Evolutionary conservation across 768 basidiomycete genomes (phyloP).

Genomic region (Termitomyces sp.): DNA sequence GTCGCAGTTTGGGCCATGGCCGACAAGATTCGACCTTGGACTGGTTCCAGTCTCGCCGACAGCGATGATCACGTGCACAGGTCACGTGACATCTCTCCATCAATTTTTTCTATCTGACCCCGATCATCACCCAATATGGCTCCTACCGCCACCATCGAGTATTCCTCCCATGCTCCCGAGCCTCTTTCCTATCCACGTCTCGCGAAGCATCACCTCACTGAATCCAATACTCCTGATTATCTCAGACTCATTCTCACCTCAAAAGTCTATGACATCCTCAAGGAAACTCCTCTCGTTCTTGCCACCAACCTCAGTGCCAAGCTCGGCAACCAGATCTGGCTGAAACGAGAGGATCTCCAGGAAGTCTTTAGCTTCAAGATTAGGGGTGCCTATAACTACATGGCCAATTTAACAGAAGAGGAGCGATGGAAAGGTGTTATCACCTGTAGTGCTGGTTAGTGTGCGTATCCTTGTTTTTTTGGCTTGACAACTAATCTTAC

Average conservation of each 20-base stretch:
- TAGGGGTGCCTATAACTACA: conserved; percentile 97
- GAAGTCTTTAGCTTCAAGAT: conserved; percentile 99
- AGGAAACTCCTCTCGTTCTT: conserved; percentile 85
- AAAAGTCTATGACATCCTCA: conserved; percentile 86
- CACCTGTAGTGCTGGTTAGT: conserved; percentile 97
- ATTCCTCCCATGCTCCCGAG: conserved; percentile 64
- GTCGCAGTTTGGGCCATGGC: conserved; percentile 61
- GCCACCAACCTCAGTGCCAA: conserved; percentile 85
- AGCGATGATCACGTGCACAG: conserved; percentile 12
- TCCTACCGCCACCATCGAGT: conserved; percentile 57
- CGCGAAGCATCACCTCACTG: conserved; percentile 57
- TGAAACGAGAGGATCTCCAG: conserved; percentile 96
- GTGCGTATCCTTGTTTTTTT: conserved; percentile 37
- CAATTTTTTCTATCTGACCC: conserved; percentile 4
- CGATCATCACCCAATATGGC: conserved; percentile 26
- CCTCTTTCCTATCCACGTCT: conserved; percentile 68
- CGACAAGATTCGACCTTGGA: conserved; percentile 10
- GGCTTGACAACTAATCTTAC: conserved; percentile 8
- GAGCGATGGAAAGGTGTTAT: conserved; percentile 97
- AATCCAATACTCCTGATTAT: conserved; percentile 78
- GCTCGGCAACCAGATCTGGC: conserved; percentile 90
- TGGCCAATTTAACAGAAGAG: conserved; percentile 83
- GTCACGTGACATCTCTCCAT: conserved; percentile 11
- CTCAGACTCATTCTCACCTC: conserved; percentile 84
- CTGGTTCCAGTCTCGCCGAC: conserved; percentile 3